Evolutionary conservation across 2,329 filamentous ascomycete species (phyloP), one percentile per base, ranked within the genome.

Genomic region (Alternaria sp.): DNA sequence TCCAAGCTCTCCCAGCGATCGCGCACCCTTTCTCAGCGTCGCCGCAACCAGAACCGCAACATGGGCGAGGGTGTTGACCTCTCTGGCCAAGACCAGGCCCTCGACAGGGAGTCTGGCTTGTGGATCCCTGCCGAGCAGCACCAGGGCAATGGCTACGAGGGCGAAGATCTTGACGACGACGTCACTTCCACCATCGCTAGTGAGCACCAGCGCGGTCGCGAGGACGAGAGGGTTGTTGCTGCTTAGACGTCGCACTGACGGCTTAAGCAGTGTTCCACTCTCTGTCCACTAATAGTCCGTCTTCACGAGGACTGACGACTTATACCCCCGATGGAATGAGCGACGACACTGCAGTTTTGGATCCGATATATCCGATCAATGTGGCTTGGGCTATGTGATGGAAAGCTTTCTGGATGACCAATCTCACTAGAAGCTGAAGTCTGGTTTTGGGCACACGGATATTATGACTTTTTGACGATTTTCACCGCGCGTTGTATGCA

Each of bases 1-100:
- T 90, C 94, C 68, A 94, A 93, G 80, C 89, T 99, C 52, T 97
- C 93, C 5, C 91, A 90, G 17, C 93, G 96, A 63, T 89, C 95
- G 44, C 93, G 94, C 71, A 96, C 91, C 15, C 87, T 98, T 36
- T 97, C 93, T 49, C 93, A 93, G 80, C 91, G 94, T 72, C 91
- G 93, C 60, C 76, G 76, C 57, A 78, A 77, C 90, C 91, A 78
- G 90, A 91, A 77, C 76, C 87, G 86, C 64, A 86, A 88, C 68
- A 87, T 88, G 63, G 84, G 83, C 26, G 91, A 95, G 74, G 92
- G 92, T 8, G 86, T 93, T 62, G 94, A 97, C 75, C 86, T 97
- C 43, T 91, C 92, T 3, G 86, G 86, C 51, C 95, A 97, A 82
- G 94, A 97, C 77, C 87, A 87, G 51, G 90, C 92, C 66, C 89